A percentile compares a stretch with the other conserved stretches of the same genome.
These are phyloP conservation scores for Suillus subluteus DNA, from an alignment of 768 basidiomycete species.

Conservation along the genomic window DNA sequence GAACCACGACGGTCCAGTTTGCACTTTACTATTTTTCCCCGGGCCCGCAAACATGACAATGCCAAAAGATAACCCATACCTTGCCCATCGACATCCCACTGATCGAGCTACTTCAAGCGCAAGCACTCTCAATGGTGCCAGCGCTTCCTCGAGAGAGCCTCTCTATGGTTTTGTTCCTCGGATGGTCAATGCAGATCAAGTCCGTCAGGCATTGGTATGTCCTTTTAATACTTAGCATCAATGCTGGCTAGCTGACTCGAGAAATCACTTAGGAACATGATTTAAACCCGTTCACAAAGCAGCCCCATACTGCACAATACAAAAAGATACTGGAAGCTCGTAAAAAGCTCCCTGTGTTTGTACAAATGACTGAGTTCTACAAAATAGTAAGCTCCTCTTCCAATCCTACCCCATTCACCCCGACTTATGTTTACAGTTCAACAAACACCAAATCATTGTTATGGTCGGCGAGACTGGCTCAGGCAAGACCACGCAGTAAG, in stretches of 20 bases:
- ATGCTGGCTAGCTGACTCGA: neutral
- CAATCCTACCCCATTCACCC: neutral
- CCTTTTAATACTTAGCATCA: neutral
- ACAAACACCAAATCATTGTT: constrained; percentile 74
- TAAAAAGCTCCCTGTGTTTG: constrained; percentile 88
- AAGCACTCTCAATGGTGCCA: constrained; percentile 8
- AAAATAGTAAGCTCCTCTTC: constrained; percentile 66
- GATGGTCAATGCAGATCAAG: constrained; percentile 67
- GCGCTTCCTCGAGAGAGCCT: constrained; percentile 51
- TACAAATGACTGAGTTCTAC: constrained; percentile 92
- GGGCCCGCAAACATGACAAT: neutral
- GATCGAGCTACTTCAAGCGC: constrained; percentile 23
- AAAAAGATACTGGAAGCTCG: constrained; percentile 83
- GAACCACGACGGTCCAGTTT: neutral
- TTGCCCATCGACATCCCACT: constrained; percentile 44
- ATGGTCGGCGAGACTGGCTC: constrained; percentile 96
- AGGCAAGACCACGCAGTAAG: constrained; percentile 95
- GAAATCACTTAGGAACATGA: constrained; percentile 61
- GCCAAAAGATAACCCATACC: constrained; percentile 54
- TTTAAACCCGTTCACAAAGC: constrained; percentile 87
- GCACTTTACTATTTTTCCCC: neutral
- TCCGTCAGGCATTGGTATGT: constrained; percentile 71
- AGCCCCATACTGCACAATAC: constrained; percentile 77
- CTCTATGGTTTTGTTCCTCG: constrained; percentile 77
- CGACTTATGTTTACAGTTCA: constrained; percentile 24